A percentile compares a stretch with the other conserved stretches of the same genome.
Conservation (phyloP, 192 early-diverging fungal species). For the Umbelopsis ramanniana region DNA sequence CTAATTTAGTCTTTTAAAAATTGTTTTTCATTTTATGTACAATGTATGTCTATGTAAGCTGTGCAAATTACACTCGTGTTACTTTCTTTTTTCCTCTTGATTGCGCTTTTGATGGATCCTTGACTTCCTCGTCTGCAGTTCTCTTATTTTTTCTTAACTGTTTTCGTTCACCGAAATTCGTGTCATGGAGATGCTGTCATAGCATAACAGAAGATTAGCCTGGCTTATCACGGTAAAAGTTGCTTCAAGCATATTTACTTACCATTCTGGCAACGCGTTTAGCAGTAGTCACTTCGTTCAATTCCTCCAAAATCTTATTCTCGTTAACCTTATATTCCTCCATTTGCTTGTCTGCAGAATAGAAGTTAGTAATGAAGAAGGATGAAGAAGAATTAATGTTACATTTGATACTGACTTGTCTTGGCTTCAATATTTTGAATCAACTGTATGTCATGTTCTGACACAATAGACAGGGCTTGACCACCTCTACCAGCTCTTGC, state of each 20-base stretch:
- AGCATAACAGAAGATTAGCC: background rate
- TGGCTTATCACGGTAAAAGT: background rate
- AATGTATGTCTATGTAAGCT: constrained; percentile 4
- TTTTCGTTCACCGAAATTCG: constrained; percentile 54
- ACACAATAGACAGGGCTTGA: constrained; percentile 83
- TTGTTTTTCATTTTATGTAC: constrained; percentile 14
- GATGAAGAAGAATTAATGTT: background rate
- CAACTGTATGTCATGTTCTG: constrained; percentile 85
- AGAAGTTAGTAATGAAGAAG: background rate
- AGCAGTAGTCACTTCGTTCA: constrained; percentile 86
- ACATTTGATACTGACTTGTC: constrained; percentile 54
- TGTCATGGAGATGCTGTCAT: constrained; percentile 53
- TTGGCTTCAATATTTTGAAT: constrained; percentile 90
- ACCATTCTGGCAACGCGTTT: constrained; percentile 90
- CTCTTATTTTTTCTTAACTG: constrained; percentile 67
- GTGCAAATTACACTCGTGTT: background rate
- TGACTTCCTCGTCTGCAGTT: background rate
- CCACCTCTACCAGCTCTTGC: constrained; percentile 96
- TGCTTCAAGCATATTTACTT: constrained; percentile 21
- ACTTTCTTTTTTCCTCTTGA: background rate
- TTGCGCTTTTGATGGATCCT: background rate
- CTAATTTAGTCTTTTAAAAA: background rate
- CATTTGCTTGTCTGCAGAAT: constrained; percentile 73
- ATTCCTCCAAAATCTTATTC: constrained; percentile 78
- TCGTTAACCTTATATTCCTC: constrained; percentile 78